Conservation (phyloP, 2,329 filamentous ascomycete species). For the Akanthomyces dipterigenus region DNA sequence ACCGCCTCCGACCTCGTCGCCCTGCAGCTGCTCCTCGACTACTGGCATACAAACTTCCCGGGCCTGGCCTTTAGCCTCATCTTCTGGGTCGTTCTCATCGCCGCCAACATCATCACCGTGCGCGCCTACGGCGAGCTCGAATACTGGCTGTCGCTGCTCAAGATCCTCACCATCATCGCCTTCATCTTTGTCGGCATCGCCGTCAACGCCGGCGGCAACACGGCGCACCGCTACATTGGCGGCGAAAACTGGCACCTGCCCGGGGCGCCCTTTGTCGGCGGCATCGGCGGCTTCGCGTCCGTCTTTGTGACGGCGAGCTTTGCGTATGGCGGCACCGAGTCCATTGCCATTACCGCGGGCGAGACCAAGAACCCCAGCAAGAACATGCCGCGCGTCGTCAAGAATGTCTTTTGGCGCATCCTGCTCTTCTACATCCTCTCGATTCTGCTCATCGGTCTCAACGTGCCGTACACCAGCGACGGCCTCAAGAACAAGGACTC, state of each 20-base stretch:
- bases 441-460: constrained; percentile 44
- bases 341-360: constrained; percentile 52
- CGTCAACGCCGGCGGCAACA: constrained; percentile 46
- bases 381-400: constrained; percentile 55
- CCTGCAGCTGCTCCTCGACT: constrained; percentile 47
- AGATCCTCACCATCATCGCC: constrained; percentile 46
- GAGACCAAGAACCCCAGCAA: constrained; percentile 57
- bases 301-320: constrained; percentile 49
- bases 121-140: constrained; percentile 37
- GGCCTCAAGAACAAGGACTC: constrained; percentile 6
- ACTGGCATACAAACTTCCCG: constrained; percentile 57
- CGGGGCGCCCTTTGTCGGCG: constrained; percentile 57
- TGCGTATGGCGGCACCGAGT: constrained; percentile 34
- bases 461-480: constrained; percentile 46
- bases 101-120: constrained; percentile 28
- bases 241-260: constrained; percentile 51
- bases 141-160: constrained; percentile 50
- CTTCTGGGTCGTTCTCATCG: constrained; percentile 50
- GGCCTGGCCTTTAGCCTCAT: constrained; percentile 58
- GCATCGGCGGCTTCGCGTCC: constrained; percentile 59
- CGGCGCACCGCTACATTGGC: constrained; percentile 47
- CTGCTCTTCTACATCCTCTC: constrained; percentile 42
- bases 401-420: constrained; percentile 60
- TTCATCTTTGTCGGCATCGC: constrained; percentile 59
- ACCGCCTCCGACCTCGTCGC: constrained; percentile 52